A percentile compares a stretch with the other conserved stretches of the same genome.
Evolutionary conservation across 495 filamentous ascomycete genomes (phyloP).

Genomic region (Xylaria curta): DNA sequence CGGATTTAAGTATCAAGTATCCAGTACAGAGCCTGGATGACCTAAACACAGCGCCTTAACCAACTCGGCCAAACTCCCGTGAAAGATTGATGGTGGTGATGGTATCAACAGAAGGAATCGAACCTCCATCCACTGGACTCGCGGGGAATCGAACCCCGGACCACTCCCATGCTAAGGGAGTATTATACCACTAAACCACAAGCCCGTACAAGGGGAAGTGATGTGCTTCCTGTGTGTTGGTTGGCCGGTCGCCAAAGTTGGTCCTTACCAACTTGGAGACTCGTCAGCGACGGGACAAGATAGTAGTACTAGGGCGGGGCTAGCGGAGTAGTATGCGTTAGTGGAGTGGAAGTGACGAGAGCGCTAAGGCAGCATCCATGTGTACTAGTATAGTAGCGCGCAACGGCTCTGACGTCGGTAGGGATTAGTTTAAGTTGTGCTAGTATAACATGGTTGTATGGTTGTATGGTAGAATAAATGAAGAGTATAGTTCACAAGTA

Average conservation of each 20-base stretch:
- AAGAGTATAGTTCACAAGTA: neutral
- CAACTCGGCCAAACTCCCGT: constrained; percentile 30
- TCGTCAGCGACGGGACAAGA: neutral
- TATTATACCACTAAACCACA: constrained; percentile 34
- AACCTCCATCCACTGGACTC: constrained; percentile 35
- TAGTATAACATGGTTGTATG: neutral
- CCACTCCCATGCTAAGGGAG: constrained; percentile 56
- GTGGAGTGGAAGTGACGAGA: neutral
- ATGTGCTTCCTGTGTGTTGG: neutral
- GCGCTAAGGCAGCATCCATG: neutral
- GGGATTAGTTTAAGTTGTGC: neutral
- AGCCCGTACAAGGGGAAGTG: constrained; percentile 15
- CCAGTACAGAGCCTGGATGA: neutral
- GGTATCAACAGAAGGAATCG: constrained; percentile 27
- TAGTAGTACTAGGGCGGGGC: neutral
- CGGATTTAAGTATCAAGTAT: constrained; percentile 29
- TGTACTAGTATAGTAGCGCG: neutral
- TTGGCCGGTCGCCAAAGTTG: neutral
- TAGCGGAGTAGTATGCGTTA: neutral
- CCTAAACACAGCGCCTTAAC: constrained; percentile 31
- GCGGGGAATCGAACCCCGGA: constrained; percentile 62
- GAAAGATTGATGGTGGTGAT: neutral
- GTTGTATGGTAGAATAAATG: neutral
- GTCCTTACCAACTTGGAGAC: neutral
- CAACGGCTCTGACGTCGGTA: neutral